phyloP scores from a whole-genome alignment of 2,329 filamentous ascomycete genomes.

The Camptophora hylomeconis region DNA sequence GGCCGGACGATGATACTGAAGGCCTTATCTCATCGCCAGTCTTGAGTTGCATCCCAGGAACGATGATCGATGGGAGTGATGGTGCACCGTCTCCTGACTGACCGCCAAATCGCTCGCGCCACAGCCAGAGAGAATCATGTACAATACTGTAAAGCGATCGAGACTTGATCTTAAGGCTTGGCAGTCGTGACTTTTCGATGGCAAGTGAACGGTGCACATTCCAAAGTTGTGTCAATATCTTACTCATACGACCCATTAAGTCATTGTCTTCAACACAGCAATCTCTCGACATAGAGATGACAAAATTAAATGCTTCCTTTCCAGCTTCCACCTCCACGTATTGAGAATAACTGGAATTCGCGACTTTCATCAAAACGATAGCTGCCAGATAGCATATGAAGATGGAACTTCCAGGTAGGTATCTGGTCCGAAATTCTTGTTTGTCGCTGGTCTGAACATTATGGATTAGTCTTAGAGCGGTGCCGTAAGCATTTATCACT shows the following conservation, averaged over 20 bases:
- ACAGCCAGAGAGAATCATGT: slow-evolving; percentile 14
- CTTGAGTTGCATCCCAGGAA: too few species aligned
- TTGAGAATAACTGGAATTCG: slow-evolving; percentile 4
- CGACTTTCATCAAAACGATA: slow-evolving; percentile 1
- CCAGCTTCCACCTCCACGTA: slow-evolving; percentile 12
- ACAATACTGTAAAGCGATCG: slow-evolving; percentile 11
- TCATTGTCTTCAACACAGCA: slow-evolving; percentile 14
- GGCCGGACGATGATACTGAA: too few species aligned
- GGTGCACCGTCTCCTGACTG: slow-evolving; percentile 6
- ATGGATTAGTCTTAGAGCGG: slow-evolving; percentile 2
- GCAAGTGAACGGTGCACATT: slow-evolving; percentile 5
- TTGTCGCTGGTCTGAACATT: slow-evolving; percentile 2
- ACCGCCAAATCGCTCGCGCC: slow-evolving; percentile 13
- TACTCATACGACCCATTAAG: slow-evolving; percentile 11
- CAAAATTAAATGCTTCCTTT: slow-evolving; percentile 10
- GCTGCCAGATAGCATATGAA: slow-evolving; percentile 2
- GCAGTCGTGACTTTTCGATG: slow-evolving; percentile 6
- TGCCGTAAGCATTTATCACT: slow-evolving; percentile 2
- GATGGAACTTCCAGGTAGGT: not conserved
- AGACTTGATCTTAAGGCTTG: slow-evolving; percentile 8
- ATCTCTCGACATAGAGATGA: slow-evolving; percentile 7
- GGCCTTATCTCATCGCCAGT: too few species aligned
- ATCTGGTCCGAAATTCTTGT: not conserved
- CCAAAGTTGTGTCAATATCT: slow-evolving; percentile 14
- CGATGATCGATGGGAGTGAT: slow-evolving; percentile 2